Base-by-base conservation (phyloP, 495 filamentous ascomycete species). In the Xylaria bambusicola region DNA sequence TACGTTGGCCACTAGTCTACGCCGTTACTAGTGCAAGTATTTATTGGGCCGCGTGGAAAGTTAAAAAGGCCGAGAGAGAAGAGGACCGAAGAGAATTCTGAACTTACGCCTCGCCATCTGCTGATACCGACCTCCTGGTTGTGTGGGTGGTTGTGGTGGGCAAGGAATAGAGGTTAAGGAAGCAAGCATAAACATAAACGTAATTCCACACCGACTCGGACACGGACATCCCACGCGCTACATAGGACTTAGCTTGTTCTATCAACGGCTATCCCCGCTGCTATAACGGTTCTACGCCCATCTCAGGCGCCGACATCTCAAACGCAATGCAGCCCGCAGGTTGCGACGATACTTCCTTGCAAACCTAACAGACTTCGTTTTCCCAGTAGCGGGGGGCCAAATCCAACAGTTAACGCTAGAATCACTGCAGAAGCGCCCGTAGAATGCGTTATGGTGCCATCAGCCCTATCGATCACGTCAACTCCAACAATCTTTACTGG, bases 391-490 rank as follows among this genome's bases (percentile, higher is more conserved):
- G 24, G 52, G 15, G 3, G 38, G 44, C 23, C 23, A 23, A 42
- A 36, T 5, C 13, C 52, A 15, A 20, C 10, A 38, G 54, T 27
- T 57, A n/a, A 35, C 31, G 8, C 20, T 41, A 36, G 35, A 59
- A 59, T 18, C 50, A 23, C 49, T 50, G 26, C 47, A 50, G 35
- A n/a, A n/a, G n/a, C n/a, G n/a, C n/a, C n/a, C n/a, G n/a, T n/a
- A n/a, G n/a, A 58, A 53, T 12, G 33, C 15, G 24, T 18, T 18
- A 70, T 68, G 67, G 59, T 70, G 67, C 61, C 62, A 70, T 70
- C 57, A 67, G 51, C 55, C 59, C 62, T 58, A 70, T 52, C 60
- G 47, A 70, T 68, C 67, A 68, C 67, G 65, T 70, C 67, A 68
- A 66, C 48, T 62, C 60, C 47, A 64, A 41, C 62, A 58, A 18